These are phyloP conservation scores for Citrus mangshanensis DNA, from an alignment of 345 rosid genomes.

Conservation along the genomic window DNA sequence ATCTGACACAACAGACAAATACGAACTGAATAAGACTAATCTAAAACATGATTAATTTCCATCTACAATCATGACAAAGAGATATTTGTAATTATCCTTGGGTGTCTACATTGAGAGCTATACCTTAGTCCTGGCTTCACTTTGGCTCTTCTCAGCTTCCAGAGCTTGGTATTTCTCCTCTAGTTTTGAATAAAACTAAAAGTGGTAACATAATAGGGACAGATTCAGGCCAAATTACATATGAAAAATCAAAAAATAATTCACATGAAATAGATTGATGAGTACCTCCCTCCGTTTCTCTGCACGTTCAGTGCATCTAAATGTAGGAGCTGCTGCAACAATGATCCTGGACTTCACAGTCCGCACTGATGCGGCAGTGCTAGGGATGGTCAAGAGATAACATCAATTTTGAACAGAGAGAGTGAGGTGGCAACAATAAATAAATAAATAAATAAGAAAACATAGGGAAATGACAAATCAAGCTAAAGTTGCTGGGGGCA, in stretches of 20 bases:
- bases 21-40: background rate
- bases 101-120: background rate
- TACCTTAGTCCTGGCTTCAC: constrained; percentile 77
- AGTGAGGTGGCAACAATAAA: background rate
- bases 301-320: constrained; percentile 75
- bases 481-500: background rate
- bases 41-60: background rate
- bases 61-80: background rate
- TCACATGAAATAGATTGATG: background rate
- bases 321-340: constrained; percentile 62
- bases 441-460: background rate
- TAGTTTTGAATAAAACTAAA: constrained; percentile 69
- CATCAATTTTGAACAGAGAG: constrained; percentile 7
- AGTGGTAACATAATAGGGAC: constrained; percentile 16
- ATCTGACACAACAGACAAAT: constrained; percentile 4
- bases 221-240: background rate
- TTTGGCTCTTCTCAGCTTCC: constrained; percentile 78
- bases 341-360: constrained; percentile 38
- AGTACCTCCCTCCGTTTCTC: constrained; percentile 85
- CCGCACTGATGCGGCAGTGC: constrained; percentile 57
- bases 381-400: constrained; percentile 37
- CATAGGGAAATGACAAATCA: constrained; percentile 1
- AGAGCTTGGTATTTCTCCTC: constrained; percentile 80
- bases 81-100: background rate
- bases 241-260: background rate